Percentiles rank a stretch among this genome's conserved stretches.
These are phyloP conservation scores for Pichia deserticola DNA, from an alignment of 805 yeast genomes.

Conservation along the genomic window DNA sequence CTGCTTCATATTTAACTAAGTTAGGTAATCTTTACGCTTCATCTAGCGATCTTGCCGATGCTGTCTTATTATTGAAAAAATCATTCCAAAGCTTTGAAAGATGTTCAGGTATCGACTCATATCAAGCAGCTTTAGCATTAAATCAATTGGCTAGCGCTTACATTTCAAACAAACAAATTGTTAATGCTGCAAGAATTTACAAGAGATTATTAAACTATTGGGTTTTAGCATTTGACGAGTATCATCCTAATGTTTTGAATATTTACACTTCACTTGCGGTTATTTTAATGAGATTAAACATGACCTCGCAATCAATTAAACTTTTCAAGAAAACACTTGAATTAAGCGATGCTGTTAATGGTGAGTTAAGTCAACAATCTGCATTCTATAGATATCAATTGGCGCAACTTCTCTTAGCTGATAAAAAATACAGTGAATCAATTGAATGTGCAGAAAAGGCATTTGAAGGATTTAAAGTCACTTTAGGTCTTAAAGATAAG, in stretches of 20 bases:
- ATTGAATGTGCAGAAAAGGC: conserved; percentile 50
- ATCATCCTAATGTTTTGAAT: conserved; percentile 65
- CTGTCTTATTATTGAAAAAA: conserved; percentile 46
- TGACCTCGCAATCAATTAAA: conserved; percentile 39
- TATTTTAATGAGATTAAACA: conserved; percentile 47
- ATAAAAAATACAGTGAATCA: conserved; percentile 48
- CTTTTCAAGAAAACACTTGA: conserved; percentile 49
- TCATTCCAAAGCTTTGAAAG: conserved; percentile 74
- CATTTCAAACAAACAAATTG: conserved; percentile 46
- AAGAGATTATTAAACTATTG: conserved; percentile 53
- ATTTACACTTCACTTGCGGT: conserved; percentile 55
- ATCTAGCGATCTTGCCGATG: conserved; percentile 3
- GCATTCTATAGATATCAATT: conserved; percentile 64
- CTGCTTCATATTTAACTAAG: conserved; percentile 60
- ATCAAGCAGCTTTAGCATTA: conserved; percentile 63
- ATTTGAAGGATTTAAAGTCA: conserved; percentile 44
- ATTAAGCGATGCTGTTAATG: conserved; percentile 45
- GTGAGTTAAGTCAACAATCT: conserved; percentile 50
- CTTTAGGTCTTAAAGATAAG: conserved; percentile 61
- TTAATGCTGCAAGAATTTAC: conserved; percentile 56
- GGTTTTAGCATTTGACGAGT: conserved; percentile 48
- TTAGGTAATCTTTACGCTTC: conserved; percentile 36
- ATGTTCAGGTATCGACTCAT: conserved; percentile 70
- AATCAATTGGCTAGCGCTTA: conserved; percentile 73
- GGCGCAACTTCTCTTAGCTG: conserved; percentile 51